phyloP scores from a whole-genome alignment of 169 alveolate genomes.

The Cryptosporidium ryanae region DNA sequence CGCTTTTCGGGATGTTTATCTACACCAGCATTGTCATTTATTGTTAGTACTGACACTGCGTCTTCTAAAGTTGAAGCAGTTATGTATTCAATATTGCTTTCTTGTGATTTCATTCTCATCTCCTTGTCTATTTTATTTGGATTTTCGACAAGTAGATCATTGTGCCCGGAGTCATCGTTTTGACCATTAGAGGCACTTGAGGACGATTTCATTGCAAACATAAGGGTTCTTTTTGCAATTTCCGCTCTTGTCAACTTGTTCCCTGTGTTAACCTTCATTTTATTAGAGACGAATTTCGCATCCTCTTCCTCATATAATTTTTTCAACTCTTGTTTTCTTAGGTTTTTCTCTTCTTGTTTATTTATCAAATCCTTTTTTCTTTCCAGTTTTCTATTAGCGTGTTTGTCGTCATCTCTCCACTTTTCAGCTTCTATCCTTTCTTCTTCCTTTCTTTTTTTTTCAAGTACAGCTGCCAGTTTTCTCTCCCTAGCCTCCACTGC shows the following conservation, averaged over 20 bases:
- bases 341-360: constrained; percentile 61
- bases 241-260: constrained; percentile 66
- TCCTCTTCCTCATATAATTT: constrained; percentile 70
- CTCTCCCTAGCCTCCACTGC: constrained; percentile 74
- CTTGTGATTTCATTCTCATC: constrained; percentile 13
- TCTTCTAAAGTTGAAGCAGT: constrained; percentile 70
- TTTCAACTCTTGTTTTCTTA: constrained; percentile 27
- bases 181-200: constrained; percentile 7
- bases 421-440: constrained; percentile 58
- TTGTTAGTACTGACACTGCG: constrained; percentile 21
- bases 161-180: constrained; percentile 6
- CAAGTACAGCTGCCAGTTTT: constrained; percentile 65
- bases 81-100: constrained; percentile 38
- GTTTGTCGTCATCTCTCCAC: constrained; percentile 65
- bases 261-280: constrained; percentile 8
- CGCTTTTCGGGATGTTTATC: constrained; percentile 73
- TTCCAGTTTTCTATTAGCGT: constrained; percentile 59
- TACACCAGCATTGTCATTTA: constrained; percentile 2
- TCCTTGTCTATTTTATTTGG: constrained; percentile 41
- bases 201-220: constrained; percentile 62
- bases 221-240: constrained; percentile 58
- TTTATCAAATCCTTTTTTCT: constrained; percentile 31
- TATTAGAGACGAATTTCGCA: constrained; percentile 39
- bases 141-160: constrained; percentile 58
- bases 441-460: constrained; percentile 52